Percentiles rank a stretch among this genome's conserved stretches.
Evolutionary conservation across 306 rosid genomes (phyloP).

Genomic region (Cajanus cajan): DNA sequence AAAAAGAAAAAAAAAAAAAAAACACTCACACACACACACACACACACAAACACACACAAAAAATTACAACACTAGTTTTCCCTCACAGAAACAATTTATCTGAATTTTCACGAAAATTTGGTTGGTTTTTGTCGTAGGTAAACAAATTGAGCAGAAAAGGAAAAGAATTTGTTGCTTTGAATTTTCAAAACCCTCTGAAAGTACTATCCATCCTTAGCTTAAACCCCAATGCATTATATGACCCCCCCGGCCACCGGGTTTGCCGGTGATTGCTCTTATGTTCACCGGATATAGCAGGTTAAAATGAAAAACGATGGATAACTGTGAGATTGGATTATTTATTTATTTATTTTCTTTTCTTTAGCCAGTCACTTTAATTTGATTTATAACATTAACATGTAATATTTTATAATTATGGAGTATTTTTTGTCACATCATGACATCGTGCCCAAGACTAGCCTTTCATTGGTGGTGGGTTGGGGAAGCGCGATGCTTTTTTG

Average conservation of each 20-base stretch:
- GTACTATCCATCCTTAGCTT: slow-evolving; percentile 46
- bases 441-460: no score
- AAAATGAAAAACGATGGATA: slow-evolving; percentile 47
- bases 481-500: no score
- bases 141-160: not conserved
- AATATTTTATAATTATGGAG: no score
- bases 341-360: not conserved
- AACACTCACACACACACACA: no score
- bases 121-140: not conserved
- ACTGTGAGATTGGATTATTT: slow-evolving; percentile 14
- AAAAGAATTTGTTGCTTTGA: slow-evolving; percentile 26
- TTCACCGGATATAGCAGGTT: slow-evolving; percentile 53
- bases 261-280: slow-evolving; percentile 37
- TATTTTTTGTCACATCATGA: no score
- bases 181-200: slow-evolving; percentile 78
- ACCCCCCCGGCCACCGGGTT: slow-evolving; percentile 45
- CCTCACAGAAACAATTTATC: slow-evolving; percentile 25
- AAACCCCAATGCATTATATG: slow-evolving; percentile 71
- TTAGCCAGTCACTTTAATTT: no score
- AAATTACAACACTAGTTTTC: slow-evolving; percentile 14
- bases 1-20: no score
- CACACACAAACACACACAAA: not conserved
- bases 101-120: slow-evolving; percentile 24
- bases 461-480: no score
- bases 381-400: no score